phyloP scores from a whole-genome alignment of 2,329 filamentous ascomycete genomes.

The Neofusicoccum laricinum region DNA sequence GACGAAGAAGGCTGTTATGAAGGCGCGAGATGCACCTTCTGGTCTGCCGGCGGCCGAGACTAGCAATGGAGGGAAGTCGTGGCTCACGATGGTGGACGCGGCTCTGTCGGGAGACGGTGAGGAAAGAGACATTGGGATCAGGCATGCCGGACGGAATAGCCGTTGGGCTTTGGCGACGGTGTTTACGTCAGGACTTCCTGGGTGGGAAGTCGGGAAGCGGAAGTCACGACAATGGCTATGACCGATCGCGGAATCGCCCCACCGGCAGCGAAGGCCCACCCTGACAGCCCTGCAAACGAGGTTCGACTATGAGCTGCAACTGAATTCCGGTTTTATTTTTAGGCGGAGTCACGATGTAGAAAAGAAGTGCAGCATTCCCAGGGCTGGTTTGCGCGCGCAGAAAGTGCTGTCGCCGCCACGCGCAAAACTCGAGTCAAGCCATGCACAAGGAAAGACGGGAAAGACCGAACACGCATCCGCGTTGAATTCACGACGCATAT shows the following conservation, averaged over 20 bases:
- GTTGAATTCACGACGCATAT: too few relatives aligned
- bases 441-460: too few relatives aligned
- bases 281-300: too few relatives aligned
- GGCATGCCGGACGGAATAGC: neutral
- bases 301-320: neutral
- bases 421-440: too few relatives aligned
- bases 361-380: too few relatives aligned
- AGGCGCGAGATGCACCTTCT: slow-evolving; percentile 6
- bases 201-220: neutral
- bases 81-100: neutral
- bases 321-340: neutral
- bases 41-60: neutral
- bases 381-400: too few relatives aligned
- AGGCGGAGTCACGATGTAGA: neutral
- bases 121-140: neutral
- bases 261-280: neutral
- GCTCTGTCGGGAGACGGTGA: neutral
- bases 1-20: neutral
- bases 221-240: neutral
- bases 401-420: too few relatives aligned
- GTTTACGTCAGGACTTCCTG: neutral
- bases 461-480: too few relatives aligned
- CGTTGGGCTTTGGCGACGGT: neutral
- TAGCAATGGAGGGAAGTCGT: slow-evolving; percentile 14
- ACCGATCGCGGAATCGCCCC: neutral